Base-by-base conservation (phyloP, 202 grass and related monocot genomes). In the Cymbopogon flexuosus region DNA sequence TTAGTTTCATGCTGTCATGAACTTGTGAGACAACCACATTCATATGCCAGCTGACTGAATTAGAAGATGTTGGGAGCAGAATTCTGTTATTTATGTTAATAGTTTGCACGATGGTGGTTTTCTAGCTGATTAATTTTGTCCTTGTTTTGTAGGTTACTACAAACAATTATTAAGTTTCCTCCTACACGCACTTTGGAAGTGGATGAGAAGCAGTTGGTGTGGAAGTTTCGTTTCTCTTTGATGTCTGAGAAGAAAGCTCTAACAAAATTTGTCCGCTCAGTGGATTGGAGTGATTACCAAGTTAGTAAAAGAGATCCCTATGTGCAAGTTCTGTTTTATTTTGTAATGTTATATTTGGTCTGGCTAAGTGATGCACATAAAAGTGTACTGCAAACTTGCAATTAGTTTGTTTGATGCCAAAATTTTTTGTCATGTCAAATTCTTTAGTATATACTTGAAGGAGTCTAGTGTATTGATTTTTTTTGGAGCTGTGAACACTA, bases 171-270 rank as follows among this genome's bases (percentile, higher is more conserved):
- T 52, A 99, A 95, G 77, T 95, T 85, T 78, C 96, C 96, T 80
- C 90, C 92, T 33, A 98, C 96, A 65, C 90, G 88, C 58, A 69
- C 87, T 56, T 84, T 97, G 59, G 86, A 77, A 19, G 90, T 87
- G 51, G 88, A 99, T 43, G 96, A 99, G 84, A 99, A 90, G 84
- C 96, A 99, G 65, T 76, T 99, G 77, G 42, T 99, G 23, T 99
- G 96, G 96, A 99, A 99, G 90, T 99, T 99, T 57, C 92, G 96
- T 88, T 99, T 99, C 78, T 99, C 88, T 87, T 92, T 99, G 82
- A 99, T 99, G 96, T 93, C 88, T 84, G 96, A 99, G 86, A 99
- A 99, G 87, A 99, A 91, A 82, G 96, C 96, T 82, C 90, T 99
- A 47, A 93, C 96, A 14, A 99, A 99, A 47, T 99, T 99, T 14